Base-by-base conservation (phyloP, 805 yeast genomes). In the Candida caryicola region DNA sequence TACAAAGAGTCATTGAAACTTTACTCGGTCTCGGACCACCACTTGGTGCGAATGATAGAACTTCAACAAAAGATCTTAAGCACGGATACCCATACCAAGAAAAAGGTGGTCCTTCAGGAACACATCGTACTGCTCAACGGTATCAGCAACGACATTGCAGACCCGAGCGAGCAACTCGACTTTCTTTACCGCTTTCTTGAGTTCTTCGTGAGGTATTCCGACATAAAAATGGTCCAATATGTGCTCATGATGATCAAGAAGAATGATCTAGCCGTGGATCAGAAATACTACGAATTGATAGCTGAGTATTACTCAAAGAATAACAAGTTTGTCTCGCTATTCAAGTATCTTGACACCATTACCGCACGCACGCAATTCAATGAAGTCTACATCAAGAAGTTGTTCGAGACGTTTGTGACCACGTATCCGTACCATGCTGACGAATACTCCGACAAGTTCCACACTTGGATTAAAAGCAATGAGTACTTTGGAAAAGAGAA, bases 391-490 rank as follows among this genome's bases (percentile, higher is more conserved):
- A 39, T 62, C n/a, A 46, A 46, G 19, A 47, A 48, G 25, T 36
- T 62, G 5, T 64, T 54, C 36, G 57, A 62, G 10, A 46, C 64
- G 2, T 67, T 65, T 44, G 51, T 67, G 5, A 45, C 45, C 19
- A 50, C 64, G 1, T 68, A 62, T 36, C 71, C 72, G 1, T 53
- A 62, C 33, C 47, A 53, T 16, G 62, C 64, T 0, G 46, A 35
- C 7, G 46, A 45, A 3, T 64, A 64, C 29, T 47, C 48, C 12
- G 35, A 42, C 1, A 25, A 44, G 14, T 51, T 55, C 33, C 36
- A 46, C 16, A 17, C 29, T 4, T 59, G 62, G 62, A 37, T 63
- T 18, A 38, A 41, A 12, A 16, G 30, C 9, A 38, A 33, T 9
- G 15, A 26, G 1, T 16, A 16, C 3, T 35, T 57, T 9, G 21